phyloP scores from a whole-genome alignment of 192 early-diverging fungal genomes.

The Gaertneriomyces semiglobifer region DNA sequence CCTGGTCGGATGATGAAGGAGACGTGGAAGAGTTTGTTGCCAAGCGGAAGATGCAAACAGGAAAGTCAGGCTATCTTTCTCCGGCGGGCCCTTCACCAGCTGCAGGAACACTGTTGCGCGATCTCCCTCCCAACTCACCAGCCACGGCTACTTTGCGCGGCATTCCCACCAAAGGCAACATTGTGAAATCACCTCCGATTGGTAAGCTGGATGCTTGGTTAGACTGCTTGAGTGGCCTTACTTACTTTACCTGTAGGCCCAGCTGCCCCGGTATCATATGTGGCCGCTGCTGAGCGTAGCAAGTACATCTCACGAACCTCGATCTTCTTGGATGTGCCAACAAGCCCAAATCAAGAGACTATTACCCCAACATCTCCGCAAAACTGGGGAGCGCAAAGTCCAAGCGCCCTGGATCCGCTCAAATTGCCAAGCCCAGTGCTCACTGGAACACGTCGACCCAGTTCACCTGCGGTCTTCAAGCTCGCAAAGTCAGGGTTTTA shows the following conservation, averaged over 20 bases:
- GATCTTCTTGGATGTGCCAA: conserved; percentile 8
- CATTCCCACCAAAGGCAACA: conserved; percentile 22
- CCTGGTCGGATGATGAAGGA: conserved; percentile 39
- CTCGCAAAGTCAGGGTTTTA: neutral
- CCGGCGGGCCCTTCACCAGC: conserved; percentile 10
- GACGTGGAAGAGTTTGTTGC: conserved; percentile 27
- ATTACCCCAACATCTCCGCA: conserved; percentile 19
- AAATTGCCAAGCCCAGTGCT: conserved; percentile 25
- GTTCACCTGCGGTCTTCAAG: no score
- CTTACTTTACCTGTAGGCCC: conserved; percentile 9
- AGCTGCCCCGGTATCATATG: conserved; percentile 19
- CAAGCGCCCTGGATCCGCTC: conserved; percentile 8
- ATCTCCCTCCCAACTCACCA: conserved; percentile 23
- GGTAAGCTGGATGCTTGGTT: conserved; percentile 3
- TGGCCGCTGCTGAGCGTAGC: conserved; percentile 23
- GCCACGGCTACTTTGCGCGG: conserved; percentile 18
- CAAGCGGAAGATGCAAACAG: neutral
- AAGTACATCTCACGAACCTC: conserved; percentile 13
- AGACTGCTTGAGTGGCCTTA: neutral
- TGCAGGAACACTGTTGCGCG: conserved; percentile 18
- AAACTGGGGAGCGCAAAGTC: conserved; percentile 3
- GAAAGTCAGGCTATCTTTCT: neutral
- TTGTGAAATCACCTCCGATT: conserved; percentile 22
- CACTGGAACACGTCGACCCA: neutral
- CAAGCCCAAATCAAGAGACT: conserved; percentile 23